Conservation (phyloP, 2,329 filamentous ascomycete species). For the Lasiodiplodia theobromae region DNA sequence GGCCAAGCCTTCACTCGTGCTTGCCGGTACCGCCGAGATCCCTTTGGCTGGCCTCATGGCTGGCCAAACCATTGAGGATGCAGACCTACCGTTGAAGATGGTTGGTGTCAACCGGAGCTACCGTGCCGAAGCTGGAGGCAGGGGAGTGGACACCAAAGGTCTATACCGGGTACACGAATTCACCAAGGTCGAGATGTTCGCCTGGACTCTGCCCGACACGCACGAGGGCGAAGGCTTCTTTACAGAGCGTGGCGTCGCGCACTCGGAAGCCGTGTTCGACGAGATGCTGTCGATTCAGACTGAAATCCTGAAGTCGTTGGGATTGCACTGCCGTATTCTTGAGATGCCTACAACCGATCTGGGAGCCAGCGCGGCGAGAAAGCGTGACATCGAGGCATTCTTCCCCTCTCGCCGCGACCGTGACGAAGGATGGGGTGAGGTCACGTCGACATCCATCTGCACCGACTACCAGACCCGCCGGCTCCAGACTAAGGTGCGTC, state of each 20-base stretch:
- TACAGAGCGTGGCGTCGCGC: conserved; percentile 31
- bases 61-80: conserved; percentile 69
- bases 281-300: conserved; percentile 89
- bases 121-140: conserved; percentile 89
- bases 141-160: conserved; percentile 90
- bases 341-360: conserved; percentile 92
- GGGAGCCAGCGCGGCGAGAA: conserved; percentile 84
- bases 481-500: conserved; percentile 75
- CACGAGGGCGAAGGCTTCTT: conserved; percentile 43
- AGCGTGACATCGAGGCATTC: conserved; percentile 91
- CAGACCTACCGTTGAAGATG: conserved; percentile 75
- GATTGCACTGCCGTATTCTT: conserved; percentile 84
- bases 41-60: conserved; percentile 91
- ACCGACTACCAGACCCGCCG: conserved; percentile 92
- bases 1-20: conserved; percentile 70
- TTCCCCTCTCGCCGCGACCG: conserved; percentile 79
- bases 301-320: conserved; percentile 78
- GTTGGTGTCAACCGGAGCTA: conserved; percentile 93
- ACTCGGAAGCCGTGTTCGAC: conserved; percentile 68
- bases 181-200: conserved; percentile 97
- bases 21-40: conserved; percentile 93
- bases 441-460: conserved; percentile 89
- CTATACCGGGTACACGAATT: conserved; percentile 98
- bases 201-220: conserved; percentile 74
- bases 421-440: conserved; percentile 86